Percentiles rank a stretch among this genome's conserved stretches.
Evolutionary conservation across 2,329 filamentous ascomycete species (phyloP).

Genomic region (Pseudogymnoascus sp.): DNA sequence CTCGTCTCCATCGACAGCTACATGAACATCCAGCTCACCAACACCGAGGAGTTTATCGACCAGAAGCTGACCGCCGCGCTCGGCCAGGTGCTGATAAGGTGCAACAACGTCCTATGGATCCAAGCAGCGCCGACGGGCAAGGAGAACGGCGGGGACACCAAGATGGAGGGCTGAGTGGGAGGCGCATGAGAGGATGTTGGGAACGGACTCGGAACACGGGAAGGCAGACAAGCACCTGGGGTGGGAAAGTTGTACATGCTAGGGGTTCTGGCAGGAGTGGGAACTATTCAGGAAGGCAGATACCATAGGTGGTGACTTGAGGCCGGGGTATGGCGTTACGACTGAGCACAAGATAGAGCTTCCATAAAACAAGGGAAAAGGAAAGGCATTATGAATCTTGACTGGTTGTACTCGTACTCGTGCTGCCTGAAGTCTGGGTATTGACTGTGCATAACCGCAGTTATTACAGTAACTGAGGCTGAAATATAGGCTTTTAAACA

Average conservation of each 20-base stretch:
- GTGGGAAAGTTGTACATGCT: background rate
- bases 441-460: background rate
- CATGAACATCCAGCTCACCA: conserved; percentile 94
- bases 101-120: conserved; percentile 98
- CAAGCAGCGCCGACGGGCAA: conserved; percentile 46
- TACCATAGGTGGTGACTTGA: background rate
- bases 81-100: conserved; percentile 88
- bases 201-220: background rate
- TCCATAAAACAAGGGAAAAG: conserved; percentile 4
- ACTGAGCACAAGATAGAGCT: conserved; percentile 3
- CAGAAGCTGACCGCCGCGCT: conserved; percentile 76
- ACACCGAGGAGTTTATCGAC: conserved; percentile 86
- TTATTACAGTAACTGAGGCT: background rate
- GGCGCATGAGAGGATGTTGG: background rate
- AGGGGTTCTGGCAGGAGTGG: background rate
- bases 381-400: conserved; percentile 5
- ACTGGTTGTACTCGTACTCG: background rate
- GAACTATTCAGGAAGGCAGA: conserved; percentile 1
- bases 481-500: background rate
- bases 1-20: conserved; percentile 93
- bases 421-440: background rate
- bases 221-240: background rate
- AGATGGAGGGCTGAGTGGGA: conserved; percentile 42
- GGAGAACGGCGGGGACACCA: conserved; percentile 40
- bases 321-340: conserved; percentile 5